Evolutionary conservation across 345 rosid species (phyloP), one percentile per base, ranked within the genome.

Genomic region (Diplotaxis tenuifolia): DNA sequence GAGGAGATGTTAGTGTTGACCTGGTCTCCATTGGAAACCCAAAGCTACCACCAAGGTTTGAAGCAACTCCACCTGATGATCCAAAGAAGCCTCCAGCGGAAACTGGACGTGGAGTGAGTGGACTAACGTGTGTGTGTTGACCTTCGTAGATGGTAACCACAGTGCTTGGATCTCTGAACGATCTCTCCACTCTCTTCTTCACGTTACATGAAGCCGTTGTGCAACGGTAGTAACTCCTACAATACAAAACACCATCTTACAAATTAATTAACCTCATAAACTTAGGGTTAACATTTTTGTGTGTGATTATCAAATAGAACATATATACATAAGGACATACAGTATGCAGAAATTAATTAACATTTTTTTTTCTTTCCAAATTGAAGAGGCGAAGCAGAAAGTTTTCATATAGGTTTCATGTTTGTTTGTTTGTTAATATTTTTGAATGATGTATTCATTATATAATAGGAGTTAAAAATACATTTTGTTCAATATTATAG

Each of bases 221-320:
- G 53, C 53, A 47, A 47, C 53, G 53, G 53, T 47, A 47, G 53
- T 47, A 47, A 47, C 53, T 47, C 53, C 53, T 47, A 47, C 53
- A 47, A 47, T n/a, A 47, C 53, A 47, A 42, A 42, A 42, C 7
- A 42, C 19, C 49, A 42, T 14, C 16, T 9, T 38, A 40, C 49
- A 40, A 40, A 12, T n/a, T n/a, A n/a, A 12, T 40, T 40, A 40
- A 2, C 49, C 5, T 40, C 49, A 45, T 40, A 40, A 12, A 40
- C 47, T 40, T 12, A 11, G 47, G 47, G 47, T 45, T 6, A 40
- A 14, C 45, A 36, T 36, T 9, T 34, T 34, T 9, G 11, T 34
- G 40, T 34, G 32, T 34, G 7, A 14, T 14, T 14, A n/a, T n/a
- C n/a, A n/a, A n/a, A n/a, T n/a, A n/a, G n/a, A n/a, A n/a, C n/a